Evolutionary conservation across 139 green algal genomes (phyloP), one percentile per base, ranked within the genome.

Genomic region (Diplosphaera chodatii): DNA sequence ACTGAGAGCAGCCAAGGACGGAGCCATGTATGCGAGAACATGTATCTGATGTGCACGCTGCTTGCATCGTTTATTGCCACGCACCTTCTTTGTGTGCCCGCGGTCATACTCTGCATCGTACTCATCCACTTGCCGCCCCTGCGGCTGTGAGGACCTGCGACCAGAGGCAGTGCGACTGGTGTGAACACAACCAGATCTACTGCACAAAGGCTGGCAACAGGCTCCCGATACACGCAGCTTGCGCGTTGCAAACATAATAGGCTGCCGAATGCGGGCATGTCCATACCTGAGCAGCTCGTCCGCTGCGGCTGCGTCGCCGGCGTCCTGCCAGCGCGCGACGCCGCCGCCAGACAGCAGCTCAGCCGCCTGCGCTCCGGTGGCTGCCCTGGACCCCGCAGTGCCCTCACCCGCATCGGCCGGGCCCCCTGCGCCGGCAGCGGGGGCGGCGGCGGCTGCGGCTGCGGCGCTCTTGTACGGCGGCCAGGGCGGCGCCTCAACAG

Each of bases 91-190:
- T 0, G 40, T 59, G 31, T 40, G 64, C 0, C 79, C 79, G 1
- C 21, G 27, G 71, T 84, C 79, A 56, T 84, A 84, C 22, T 84
- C 79, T 6, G 22, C 18, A 64, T 84, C 79, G 29, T 80, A 83
- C 21, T 76, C 79, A 28, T 83, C 78, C 33, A 40, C n/a, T 40
- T 32, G 56, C 71, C 30, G 34, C 25, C 55, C 63, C 72, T 75
- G 75, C 32, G 63, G 63, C 29, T 34, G 40, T 21, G 63, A 55
- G 59, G 64, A 41, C 34, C 28, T 21, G 21, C 13, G 23, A n/a
- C n/a, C n/a, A n/a, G n/a, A n/a, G n/a, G n/a, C n/a, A n/a, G n/a
- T n/a, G n/a, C n/a, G n/a, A n/a, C n/a, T n/a, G n/a, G n/a, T n/a
- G n/a, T n/a, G n/a, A n/a, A n/a, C n/a, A n/a, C n/a, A n/a, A n/a